Evolutionary conservation across 805 yeast genomes (phyloP), one percentile per base, ranked within the genome.

Genomic region (Yamadazyma akitaensis): DNA sequence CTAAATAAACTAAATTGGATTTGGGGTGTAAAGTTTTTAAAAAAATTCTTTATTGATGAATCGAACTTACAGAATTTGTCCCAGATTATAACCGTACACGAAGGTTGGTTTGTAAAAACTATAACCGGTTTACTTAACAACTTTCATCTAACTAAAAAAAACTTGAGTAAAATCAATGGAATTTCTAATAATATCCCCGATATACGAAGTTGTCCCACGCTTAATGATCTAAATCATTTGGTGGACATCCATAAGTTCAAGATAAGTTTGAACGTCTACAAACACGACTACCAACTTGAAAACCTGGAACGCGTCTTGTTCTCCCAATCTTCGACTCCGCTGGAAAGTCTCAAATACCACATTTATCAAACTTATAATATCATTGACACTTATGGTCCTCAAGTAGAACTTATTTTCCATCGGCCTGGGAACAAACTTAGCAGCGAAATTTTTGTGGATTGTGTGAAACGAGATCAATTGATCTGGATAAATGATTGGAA

Each of bases 61-160:
- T 77, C 80, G 49, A 75, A 77, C 43, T 72, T 77, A 35, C 53
- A 58, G 25, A 67, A 67, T 46, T 64, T 92, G 37, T 67, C 69
- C 43, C 84, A 81, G 57, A 71, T 89, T 2, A 85, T 84, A 52
- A 77, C 91, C 26, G 96, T 92, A 2, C 97, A 92, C 64, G 97
- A 91, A 54, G 84, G 86, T 40, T 90, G 97, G 94, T 79, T 91
- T 65, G 79, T 88, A 24, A 80, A 89, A 55, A 84, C 96, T 0
- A 76, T 88, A 32, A 78, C 85, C 13, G 90, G 86, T 44, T 76
- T 89, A 19, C 68, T 88, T 49, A 73, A 82, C 46, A 85, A 84
- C 57, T 82, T 86, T 44, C 61, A 63, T 44, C 35, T 60, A n/a
- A 69, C 75, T 14, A 64, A 57, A 40, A 63, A 62, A 44, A 62